These are phyloP conservation scores for Cyclotella atomus DNA, from an alignment of 108 stramenopile genomes.

Conservation along the genomic window DNA sequence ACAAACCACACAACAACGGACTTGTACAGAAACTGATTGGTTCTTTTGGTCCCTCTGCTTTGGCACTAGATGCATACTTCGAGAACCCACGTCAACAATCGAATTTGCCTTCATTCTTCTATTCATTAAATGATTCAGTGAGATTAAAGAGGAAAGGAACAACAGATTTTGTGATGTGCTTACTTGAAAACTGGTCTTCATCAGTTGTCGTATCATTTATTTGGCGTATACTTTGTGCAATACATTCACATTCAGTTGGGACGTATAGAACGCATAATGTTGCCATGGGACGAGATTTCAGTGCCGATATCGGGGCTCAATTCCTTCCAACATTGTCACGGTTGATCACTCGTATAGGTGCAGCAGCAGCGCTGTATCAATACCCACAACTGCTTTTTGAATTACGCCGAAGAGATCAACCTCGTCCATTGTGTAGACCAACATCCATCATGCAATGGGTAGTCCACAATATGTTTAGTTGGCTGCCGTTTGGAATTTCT, in stretches of 20 bases:
- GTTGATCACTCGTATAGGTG: constrained; percentile 59
- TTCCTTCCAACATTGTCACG: constrained; percentile 23
- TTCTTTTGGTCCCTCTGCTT: constrained; percentile 6
- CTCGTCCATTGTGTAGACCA: constrained; percentile 58
- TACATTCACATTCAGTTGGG: not conserved
- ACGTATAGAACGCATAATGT: not conserved
- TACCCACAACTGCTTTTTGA: constrained; percentile 63
- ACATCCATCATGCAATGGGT: constrained; percentile 42
- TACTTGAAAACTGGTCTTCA: constrained; percentile 71
- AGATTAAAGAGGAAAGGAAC: constrained; percentile 24
- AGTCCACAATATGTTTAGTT: constrained; percentile 28
- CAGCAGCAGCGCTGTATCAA: constrained; percentile 62
- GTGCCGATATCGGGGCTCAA: not conserved
- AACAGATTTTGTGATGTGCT: constrained; percentile 52
- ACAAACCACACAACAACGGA: not conserved
- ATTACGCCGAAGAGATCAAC: constrained; percentile 51
- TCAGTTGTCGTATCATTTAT: constrained; percentile 46
- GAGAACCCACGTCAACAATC: constrained; percentile 6
- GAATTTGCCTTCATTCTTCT: constrained; percentile 17
- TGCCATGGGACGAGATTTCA: not conserved
- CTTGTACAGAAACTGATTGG: not conserved
- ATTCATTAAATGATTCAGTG: constrained; percentile 3
- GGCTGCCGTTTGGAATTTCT: constrained; percentile 52
- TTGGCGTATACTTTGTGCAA: constrained; percentile 13
- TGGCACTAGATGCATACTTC: constrained; percentile 31